Base-by-base conservation (phyloP, 2,329 filamentous ascomycete species). In the Paraconiothyrium brasiliense region DNA sequence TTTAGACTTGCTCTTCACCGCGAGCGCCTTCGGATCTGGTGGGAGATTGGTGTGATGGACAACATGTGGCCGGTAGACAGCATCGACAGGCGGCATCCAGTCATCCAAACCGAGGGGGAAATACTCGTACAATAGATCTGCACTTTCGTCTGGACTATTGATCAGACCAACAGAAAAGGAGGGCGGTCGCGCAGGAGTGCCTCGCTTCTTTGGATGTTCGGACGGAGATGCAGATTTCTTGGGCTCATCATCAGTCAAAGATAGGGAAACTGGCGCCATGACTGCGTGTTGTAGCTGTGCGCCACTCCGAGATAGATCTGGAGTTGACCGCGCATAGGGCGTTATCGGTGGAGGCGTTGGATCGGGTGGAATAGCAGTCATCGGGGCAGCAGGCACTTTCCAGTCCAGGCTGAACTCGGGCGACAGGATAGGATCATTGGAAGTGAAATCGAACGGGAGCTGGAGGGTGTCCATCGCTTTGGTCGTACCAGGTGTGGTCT, bases 91-190 rank as follows among this genome's bases (percentile, higher is more conserved):
- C 2, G 91, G 91, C 87, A 94, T 93, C 91, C 91, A 97, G 73
- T 97, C 94, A 76, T 97, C 93, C 61, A 97, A 81, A 52, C 91
- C 93, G 16, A 98, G 84, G 0, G 94, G 94, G 67, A 98, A 97
- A 75, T 98, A 97, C 80, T 98, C 94, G 75, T 97, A 97, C 20
- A 97, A 82, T 67, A 94, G 82, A 78, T 97, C 94, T 0, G 90
- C 90, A 69, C 90, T 90, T 70, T 97, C 93, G 66, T 89, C 80
- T 37, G 91, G 85, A 73, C 90, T 89, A 74, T 87, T 85, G 67
- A 84, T 84, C 2, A 82, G 75, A 37, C 82, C 81, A 46, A 83
- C 74, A 0, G 80, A 80, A 60, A 84, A 83, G 0, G 81, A 83
- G 1, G 81, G 81, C 4, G 80, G 76, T 5, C 81, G 72, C 4